Evolutionary conservation across 23 red algal species (phyloP).

Genomic region (Pyropia haitanensis): DNA sequence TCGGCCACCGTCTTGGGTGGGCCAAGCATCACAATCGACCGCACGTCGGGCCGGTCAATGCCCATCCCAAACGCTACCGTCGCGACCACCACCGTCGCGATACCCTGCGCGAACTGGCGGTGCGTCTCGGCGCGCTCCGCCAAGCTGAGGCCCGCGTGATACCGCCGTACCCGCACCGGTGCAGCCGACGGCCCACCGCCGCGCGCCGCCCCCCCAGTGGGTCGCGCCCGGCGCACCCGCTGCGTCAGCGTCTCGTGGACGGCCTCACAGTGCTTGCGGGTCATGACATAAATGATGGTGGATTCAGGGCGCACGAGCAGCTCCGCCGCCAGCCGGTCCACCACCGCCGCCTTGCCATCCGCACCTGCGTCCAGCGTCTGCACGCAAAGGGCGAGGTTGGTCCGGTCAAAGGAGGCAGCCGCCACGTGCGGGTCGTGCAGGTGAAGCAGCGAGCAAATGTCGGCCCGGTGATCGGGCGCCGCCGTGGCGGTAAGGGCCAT

Average conservation of each 20-base stretch:
- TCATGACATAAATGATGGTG: conserved; percentile 28
- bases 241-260: neutral
- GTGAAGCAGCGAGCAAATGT: conserved; percentile 30
- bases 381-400: conserved; percentile 21
- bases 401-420: conserved; percentile 11
- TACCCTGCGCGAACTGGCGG: conserved; percentile 8
- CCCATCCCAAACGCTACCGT: conserved; percentile 67
- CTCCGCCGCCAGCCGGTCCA: conserved; percentile 11
- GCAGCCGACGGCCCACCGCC: conserved; percentile 7
- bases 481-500: conserved; percentile 53
- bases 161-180: conserved; percentile 7
- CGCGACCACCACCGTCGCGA: conserved; percentile 20
- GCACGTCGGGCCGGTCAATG: conserved; percentile 51
- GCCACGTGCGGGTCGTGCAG: conserved; percentile 7
- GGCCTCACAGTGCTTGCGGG: conserved; percentile 16
- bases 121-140: conserved; percentile 7
- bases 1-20: conserved; percentile 23
- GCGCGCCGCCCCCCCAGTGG: neutral
- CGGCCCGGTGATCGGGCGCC: conserved; percentile 14
- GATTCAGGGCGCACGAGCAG: conserved; percentile 4
- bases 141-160: conserved; percentile 22
- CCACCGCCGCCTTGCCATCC: conserved; percentile 7
- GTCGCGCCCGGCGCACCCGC: conserved; percentile 6
- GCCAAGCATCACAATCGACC: conserved; percentile 16
- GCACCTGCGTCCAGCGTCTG: conserved; percentile 4